A percentile compares a stretch with the other conserved stretches of the same genome.
Evolutionary conservation across 345 rosid genomes (phyloP).

Genomic region (Geranium brycei): DNA sequence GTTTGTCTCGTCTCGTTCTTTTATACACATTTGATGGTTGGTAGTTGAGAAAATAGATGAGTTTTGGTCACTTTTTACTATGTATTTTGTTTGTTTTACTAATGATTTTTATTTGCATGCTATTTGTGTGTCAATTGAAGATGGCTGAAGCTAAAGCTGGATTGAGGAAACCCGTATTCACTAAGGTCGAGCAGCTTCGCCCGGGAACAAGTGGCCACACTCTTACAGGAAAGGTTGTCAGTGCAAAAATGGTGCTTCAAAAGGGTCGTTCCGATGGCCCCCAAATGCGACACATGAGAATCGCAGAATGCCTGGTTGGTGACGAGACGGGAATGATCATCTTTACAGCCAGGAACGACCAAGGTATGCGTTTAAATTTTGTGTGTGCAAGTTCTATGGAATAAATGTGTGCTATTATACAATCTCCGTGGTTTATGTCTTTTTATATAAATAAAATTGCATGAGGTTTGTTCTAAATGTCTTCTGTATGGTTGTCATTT

Average conservation of each 20-base stretch:
- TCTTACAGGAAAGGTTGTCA: slow-evolving; percentile 14
- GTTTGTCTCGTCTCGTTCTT: too few species aligned
- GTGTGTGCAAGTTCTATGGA: too few species aligned
- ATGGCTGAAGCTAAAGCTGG: slow-evolving; percentile 15
- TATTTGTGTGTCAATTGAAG: background rate
- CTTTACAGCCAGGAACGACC: slow-evolving; percentile 17
- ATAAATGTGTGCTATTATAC: too few species aligned
- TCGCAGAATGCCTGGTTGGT: slow-evolving; percentile 15
- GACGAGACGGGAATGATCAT: slow-evolving; percentile 15
- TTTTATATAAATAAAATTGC: too few species aligned
- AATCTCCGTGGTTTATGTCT: too few species aligned
- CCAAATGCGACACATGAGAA: slow-evolving; percentile 14
- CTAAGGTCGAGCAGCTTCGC: slow-evolving; percentile 20
- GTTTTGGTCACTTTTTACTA: too few species aligned
- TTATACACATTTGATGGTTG: too few species aligned
- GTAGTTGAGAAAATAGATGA: too few species aligned
- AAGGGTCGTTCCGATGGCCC: slow-evolving; percentile 16
- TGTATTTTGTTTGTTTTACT: too few species aligned
- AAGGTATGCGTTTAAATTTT: slow-evolving; percentile 7
- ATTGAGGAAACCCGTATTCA: slow-evolving; percentile 15
- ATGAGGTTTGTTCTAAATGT: too few species aligned
- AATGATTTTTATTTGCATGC: too few species aligned
- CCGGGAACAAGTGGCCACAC: slow-evolving; percentile 18
- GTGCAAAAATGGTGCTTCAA: slow-evolving; percentile 14
- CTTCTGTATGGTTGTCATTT: too few species aligned